Conservation (phyloP, 1,284 basidiomycete genomes). For the Leccinum subrobustum region DNA sequence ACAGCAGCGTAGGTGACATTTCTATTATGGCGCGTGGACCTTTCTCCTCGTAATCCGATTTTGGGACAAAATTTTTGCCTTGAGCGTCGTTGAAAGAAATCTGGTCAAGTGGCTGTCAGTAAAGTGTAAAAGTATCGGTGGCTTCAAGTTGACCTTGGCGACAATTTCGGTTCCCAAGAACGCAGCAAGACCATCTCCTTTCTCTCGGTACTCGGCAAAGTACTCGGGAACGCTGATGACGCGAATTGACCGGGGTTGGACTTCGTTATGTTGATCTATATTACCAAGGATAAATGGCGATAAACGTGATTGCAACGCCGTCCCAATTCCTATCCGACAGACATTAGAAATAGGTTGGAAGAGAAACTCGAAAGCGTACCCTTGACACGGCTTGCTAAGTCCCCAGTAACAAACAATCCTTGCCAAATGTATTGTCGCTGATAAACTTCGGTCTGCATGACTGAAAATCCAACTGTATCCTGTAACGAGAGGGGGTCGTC, state of each 20-base stretch:
- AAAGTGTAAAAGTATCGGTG: constrained; percentile 1
- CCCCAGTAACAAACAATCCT: constrained; percentile 82
- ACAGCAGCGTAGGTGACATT: constrained; percentile 70
- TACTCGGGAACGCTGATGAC: constrained; percentile 85
- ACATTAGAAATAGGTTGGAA: background rate
- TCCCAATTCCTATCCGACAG: constrained; percentile 51
- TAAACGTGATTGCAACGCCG: constrained; percentile 76
- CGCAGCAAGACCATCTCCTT: constrained; percentile 78
- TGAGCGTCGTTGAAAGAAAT: constrained; percentile 61
- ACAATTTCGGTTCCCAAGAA: constrained; percentile 88
- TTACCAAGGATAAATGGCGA: constrained; percentile 62
- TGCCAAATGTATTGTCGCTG: constrained; percentile 77
- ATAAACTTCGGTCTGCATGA: constrained; percentile 58
- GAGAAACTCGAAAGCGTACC: constrained; percentile 42
- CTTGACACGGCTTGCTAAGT: constrained; percentile 73
- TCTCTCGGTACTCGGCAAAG: constrained; percentile 88
- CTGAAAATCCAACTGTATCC: constrained; percentile 59
- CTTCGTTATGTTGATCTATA: constrained; percentile 64
- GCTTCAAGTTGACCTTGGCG: constrained; percentile 63
- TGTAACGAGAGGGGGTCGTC: constrained; percentile 52
- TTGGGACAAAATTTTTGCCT: constrained; percentile 71
- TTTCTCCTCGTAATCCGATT: constrained; percentile 68
- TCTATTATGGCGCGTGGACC: constrained; percentile 74
- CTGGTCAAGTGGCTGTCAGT: constrained; percentile 24
- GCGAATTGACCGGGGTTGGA: constrained; percentile 68